A percentile compares a stretch with the other conserved stretches of the same genome.
These are phyloP conservation scores for Aspergillus bertholletiae DNA, from an alignment of 495 filamentous ascomycete genomes.

Conservation along the genomic window DNA sequence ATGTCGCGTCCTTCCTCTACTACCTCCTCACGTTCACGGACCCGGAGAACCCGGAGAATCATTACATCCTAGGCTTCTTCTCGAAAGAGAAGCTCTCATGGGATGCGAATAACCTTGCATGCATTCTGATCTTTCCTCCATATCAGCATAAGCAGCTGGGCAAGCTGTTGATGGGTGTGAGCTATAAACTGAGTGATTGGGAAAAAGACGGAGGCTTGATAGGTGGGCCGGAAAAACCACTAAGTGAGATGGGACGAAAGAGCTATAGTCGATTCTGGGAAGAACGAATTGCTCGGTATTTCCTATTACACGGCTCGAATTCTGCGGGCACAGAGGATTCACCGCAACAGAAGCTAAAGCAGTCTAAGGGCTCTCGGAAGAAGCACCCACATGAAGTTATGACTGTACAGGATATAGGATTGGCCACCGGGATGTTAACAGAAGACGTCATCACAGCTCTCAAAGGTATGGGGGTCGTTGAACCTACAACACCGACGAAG, in stretches of 20 bases:
- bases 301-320: constrained; percentile 36
- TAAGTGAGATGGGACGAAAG: constrained; percentile 75
- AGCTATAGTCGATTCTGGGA: constrained; percentile 85
- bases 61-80: constrained; percentile 85
- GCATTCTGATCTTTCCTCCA: constrained; percentile 93
- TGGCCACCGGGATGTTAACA: constrained; percentile 71
- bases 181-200: constrained; percentile 84
- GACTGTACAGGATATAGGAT: constrained; percentile 54
- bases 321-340: constrained; percentile 20
- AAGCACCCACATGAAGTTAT: constrained; percentile 35
- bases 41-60: constrained; percentile 31
- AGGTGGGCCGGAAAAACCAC: constrained; percentile 90
- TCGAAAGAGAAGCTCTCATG: constrained; percentile 97
- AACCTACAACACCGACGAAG: constrained; percentile 49
- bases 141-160: constrained; percentile 90
- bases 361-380: constrained; percentile 31
- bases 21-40: constrained; percentile 69
- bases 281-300: constrained; percentile 67
- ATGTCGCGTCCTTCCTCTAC: constrained; percentile 91
- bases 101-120: constrained; percentile 98
- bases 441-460: constrained; percentile 81
- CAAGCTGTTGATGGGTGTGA: constrained; percentile 85
- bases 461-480: constrained; percentile 71
- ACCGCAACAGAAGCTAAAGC: constrained; percentile 25
- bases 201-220: constrained; percentile 64